Evolutionary conservation across 2,329 filamentous ascomycete genomes (phyloP), one percentile per base, ranked within the genome.

Genomic region (Colletotrichum musae): DNA sequence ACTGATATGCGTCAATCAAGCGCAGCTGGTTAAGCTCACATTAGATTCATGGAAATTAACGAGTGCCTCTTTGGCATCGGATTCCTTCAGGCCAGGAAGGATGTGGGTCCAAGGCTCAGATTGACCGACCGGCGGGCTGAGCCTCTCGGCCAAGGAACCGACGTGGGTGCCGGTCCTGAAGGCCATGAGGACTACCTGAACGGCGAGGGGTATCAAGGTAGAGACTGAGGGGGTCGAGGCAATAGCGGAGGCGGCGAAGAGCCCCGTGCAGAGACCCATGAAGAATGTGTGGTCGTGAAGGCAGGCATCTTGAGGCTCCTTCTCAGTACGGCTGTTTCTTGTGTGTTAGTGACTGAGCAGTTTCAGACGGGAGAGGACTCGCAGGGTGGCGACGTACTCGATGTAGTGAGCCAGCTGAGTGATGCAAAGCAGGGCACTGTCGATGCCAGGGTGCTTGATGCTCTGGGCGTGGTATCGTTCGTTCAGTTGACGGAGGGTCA

Each of bases 401-500:
- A 93, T 91, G 78, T 91, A 93, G 76, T 93, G 90, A 56, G 87
- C 88, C 62, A 93, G 78, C 77, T 93, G 91, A 60, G 89, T 83
- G 71, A 91, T 86, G 66, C 89, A 91, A 45, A 92, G 82, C 72
- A 93, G 80, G 16, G 87, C 89, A 73, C 89, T 90, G 75, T 93
- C 91, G 52, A 93, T 78, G 57, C 89, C 89, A 2, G 89, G 84
- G 70, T 89, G 85, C 78, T 89, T 92, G 71, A 82, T 72, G 32
- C 79, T 82, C 75, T 88, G 87, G 50, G 84, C 81, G 72, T 89
- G 87, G 77, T 93, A 92, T 72, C 83, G 83, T 76, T 92, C 89
- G 75, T 92, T 88, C 72, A 93, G 82, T 72, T 92, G 89, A 76
- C 86, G 87, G 64, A 92, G 80, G 4, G 84, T 89, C 65, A 88